These are phyloP conservation scores for Pseudogymnoascus sp. DNA, from an alignment of 2,329 filamentous ascomycete genomes.

Conservation along the genomic window DNA sequence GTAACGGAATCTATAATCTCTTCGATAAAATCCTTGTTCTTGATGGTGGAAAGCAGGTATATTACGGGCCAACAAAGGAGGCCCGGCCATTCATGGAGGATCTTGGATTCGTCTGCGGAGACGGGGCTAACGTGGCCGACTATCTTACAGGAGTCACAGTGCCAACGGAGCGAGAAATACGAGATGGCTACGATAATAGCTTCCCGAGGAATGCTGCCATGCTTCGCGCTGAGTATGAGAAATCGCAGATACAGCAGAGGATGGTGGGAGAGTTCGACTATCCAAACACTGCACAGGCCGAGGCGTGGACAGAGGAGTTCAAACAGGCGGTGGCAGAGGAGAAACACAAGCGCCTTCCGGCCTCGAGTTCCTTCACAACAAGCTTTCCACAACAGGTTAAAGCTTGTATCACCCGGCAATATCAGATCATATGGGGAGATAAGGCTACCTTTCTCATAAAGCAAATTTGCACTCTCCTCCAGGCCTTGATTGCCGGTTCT, in stretches of 20 bases:
- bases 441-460: conserved; percentile 56
- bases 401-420: conserved; percentile 50
- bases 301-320: conserved; percentile 41
- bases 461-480: conserved; percentile 46
- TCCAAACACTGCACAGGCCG: conserved; percentile 41
- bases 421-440: conserved; percentile 58
- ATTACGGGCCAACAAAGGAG: conserved; percentile 52
- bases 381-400: conserved; percentile 48
- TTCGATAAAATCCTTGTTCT: conserved; percentile 75
- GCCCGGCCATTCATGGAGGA: conserved; percentile 59
- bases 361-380: conserved; percentile 29
- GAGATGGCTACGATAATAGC: conserved; percentile 51
- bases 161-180: conserved; percentile 50
- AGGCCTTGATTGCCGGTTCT: conserved; percentile 56
- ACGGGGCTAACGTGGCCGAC: conserved; percentile 52
- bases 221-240: conserved; percentile 43
- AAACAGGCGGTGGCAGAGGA: conserved; percentile 36
- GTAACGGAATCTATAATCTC: conserved; percentile 56
- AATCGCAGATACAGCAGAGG: conserved; percentile 38
- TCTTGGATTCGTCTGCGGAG: conserved; percentile 50
- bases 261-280: conserved; percentile 52
- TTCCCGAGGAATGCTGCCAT: conserved; percentile 56
- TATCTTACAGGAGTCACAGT: conserved; percentile 63
- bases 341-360: conserved; percentile 28
- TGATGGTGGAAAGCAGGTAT: conserved; percentile 58